Percentiles rank a stretch among this genome's conserved stretches.
These are phyloP conservation scores for Dendrothele bispora DNA, from an alignment of 768 basidiomycete genomes.

Conservation along the genomic window DNA sequence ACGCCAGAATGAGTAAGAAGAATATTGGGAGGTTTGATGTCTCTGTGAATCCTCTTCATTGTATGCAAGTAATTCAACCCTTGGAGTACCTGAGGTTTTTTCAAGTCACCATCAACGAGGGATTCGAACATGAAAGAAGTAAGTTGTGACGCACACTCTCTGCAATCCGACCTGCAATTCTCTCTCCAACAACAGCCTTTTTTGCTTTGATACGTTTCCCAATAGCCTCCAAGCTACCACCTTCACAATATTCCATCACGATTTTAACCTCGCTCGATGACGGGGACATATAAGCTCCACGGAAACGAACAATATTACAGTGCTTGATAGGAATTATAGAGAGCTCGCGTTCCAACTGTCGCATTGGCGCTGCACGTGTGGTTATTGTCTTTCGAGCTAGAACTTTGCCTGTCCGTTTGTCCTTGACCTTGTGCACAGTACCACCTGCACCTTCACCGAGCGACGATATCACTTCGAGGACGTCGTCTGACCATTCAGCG, in stretches of 20 bases:
- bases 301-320: constrained; percentile 86
- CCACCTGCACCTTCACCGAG: constrained; percentile 97
- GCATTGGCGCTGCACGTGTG: constrained; percentile 84
- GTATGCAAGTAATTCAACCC: constrained; percentile 91
- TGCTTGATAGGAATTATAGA: constrained; percentile 84
- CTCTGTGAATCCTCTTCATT: constrained; percentile 90
- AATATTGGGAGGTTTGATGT: constrained; percentile 93
- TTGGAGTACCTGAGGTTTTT: constrained; percentile 62
- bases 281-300: constrained; percentile 87
- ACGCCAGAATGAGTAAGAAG: constrained; percentile 86
- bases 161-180: constrained; percentile 86
- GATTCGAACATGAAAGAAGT: constrained; percentile 4
- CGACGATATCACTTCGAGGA: constrained; percentile 72
- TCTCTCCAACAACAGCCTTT: constrained; percentile 79
- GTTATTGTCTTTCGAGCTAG: constrained; percentile 96
- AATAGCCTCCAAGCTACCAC: constrained; percentile 86
- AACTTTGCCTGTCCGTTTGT: constrained; percentile 72
- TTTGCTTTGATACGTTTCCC: constrained; percentile 80
- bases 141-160: constrained; percentile 70
- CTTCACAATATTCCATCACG: constrained; percentile 88
- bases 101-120: no score
- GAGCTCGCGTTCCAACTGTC: constrained; percentile 91
- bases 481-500: constrained; percentile 68
- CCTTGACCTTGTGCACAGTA: constrained; percentile 90
- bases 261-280: constrained; percentile 92